Base-by-base conservation (phyloP, 768 basidiomycete genomes). In the Boletellus emodensis region DNA sequence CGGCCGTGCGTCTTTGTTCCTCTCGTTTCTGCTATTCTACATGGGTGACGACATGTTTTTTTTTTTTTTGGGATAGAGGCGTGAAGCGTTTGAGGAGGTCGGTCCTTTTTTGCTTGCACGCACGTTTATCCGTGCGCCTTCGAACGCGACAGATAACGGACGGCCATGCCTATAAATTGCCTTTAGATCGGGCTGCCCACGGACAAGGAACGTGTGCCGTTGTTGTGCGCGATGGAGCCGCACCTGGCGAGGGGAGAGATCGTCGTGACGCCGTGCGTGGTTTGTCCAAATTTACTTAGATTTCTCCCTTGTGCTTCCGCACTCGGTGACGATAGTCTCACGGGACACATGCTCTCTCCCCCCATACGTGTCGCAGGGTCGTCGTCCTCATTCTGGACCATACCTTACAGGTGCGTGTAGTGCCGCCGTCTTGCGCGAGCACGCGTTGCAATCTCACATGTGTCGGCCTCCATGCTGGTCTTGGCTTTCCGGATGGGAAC, bases 11-110 rank as follows among this genome's bases (percentile, higher is more conserved):
- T 43, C 26, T 30, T 30, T 40, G 49, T 30, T 10, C 18, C 14
- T 17, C 20, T 20, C 11, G 30, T 10, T 22, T 42, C 2, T 32
- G n/a, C 28, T 5, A n/a, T 42, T 9, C 5, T 13, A 20, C 5
- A n/a, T 14, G 38, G 13, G 14, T 18, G 40, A 49, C 15, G 30
- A 30, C 8, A 9, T 30, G 30, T 11, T n/a, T 1, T 8, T 47
- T 22, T n/a, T 11, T n/a, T 1, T 8, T 47, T 22, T n/a, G 22
- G 14, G 17, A 15, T n/a, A 93, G 91, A 72, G 93, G 47, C 77
- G 92, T 38, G 92, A 94, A 71, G 91, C 92, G 0, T 93, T 81
- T 51, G 93, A 95, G 68, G 93, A 95, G 80, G 93, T 91, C 48
- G 7, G 65, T 51, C 12, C 13, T 36, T 7, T 36, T 7, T 11